Percentiles rank a stretch among this genome's conserved stretches.
phyloP scores from a whole-genome alignment of 495 filamentous ascomycete species.

The Parmelia sp. region DNA sequence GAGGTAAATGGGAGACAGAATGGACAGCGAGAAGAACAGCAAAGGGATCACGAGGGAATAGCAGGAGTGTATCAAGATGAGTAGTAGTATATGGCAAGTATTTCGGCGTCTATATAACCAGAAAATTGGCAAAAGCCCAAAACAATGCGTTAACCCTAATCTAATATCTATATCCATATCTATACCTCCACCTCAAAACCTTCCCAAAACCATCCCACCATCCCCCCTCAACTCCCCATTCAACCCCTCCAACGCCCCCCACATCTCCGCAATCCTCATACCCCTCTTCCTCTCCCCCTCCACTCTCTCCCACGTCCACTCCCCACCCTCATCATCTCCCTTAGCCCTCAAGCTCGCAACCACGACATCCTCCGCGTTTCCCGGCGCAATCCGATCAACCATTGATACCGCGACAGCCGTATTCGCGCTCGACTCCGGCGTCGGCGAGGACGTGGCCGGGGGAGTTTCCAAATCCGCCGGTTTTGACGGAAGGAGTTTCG shows the following conservation, averaged over 20 bases:
- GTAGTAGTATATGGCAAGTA: too few species aligned
- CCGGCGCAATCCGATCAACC: constrained; percentile 1
- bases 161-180: not conserved
- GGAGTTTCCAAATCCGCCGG: constrained; percentile 28
- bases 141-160: too few species aligned
- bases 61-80: too few species aligned
- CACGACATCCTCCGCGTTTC: constrained; percentile 15
- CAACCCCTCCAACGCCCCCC: constrained; percentile 44
- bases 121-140: too few species aligned
- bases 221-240: constrained; percentile 34
- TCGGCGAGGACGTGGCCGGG: not conserved
- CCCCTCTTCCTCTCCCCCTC: constrained; percentile 53
- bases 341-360: constrained; percentile 9
- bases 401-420: constrained; percentile 11
- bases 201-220: constrained; percentile 19
- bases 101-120: too few species aligned
- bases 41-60: too few species aligned
- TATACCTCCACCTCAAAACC: constrained; percentile 7
- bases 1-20: too few species aligned
- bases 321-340: constrained; percentile 20
- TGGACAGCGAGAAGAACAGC: too few species aligned
- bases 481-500: constrained; percentile 57
- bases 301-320: constrained; percentile 51
- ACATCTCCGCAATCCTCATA: constrained; percentile 47
- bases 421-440: constrained; percentile 1